A percentile compares a stretch with the other conserved stretches of the same genome.
Conservation (phyloP, 208 protist species). For the Trypanosoma conorhini region DNA sequence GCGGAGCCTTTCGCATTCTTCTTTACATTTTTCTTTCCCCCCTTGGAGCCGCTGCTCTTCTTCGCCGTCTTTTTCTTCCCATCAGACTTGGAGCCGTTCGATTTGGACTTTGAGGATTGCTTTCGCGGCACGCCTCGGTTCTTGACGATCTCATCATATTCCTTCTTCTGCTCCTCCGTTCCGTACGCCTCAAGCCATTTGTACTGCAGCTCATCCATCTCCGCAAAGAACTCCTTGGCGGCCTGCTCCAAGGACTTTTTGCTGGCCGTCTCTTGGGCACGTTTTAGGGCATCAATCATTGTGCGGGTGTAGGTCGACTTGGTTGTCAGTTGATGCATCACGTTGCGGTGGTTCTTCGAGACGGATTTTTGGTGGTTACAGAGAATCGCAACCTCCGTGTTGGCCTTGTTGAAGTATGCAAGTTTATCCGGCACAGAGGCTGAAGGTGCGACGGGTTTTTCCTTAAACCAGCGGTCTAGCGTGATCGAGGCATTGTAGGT, state of each 20-base stretch:
- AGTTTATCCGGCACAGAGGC: constrained; percentile 87
- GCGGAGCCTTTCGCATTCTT: constrained; percentile 24
- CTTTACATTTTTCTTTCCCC: constrained; percentile 33
- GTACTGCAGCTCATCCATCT: constrained; percentile 86
- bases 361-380: constrained; percentile 99
- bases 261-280: constrained; percentile 50
- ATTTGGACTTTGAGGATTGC: constrained; percentile 23
- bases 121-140: constrained; percentile 50
- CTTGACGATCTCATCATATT: constrained; percentile 79
- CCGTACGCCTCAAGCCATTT: constrained; percentile 90
- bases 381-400: constrained; percentile 98
- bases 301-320: constrained; percentile 78
- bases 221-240: constrained; percentile 81
- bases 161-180: constrained; percentile 86
- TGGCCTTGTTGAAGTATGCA: constrained; percentile 98
- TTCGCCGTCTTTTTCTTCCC: constrained; percentile 18
- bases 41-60: constrained; percentile 13
- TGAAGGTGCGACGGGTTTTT: constrained; percentile 78
- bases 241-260: constrained; percentile 76
- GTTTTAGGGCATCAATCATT: constrained; percentile 82
- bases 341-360: constrained; percentile 86
- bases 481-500: constrained; percentile 99
- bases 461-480: constrained; percentile 95
- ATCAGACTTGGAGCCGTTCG: constrained; percentile 21
- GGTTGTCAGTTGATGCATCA: constrained; percentile 79